Evolutionary conservation across 2,329 filamentous ascomycete genomes (phyloP), one percentile per base, ranked within the genome.

Genomic region (Bipolaris oryzae): DNA sequence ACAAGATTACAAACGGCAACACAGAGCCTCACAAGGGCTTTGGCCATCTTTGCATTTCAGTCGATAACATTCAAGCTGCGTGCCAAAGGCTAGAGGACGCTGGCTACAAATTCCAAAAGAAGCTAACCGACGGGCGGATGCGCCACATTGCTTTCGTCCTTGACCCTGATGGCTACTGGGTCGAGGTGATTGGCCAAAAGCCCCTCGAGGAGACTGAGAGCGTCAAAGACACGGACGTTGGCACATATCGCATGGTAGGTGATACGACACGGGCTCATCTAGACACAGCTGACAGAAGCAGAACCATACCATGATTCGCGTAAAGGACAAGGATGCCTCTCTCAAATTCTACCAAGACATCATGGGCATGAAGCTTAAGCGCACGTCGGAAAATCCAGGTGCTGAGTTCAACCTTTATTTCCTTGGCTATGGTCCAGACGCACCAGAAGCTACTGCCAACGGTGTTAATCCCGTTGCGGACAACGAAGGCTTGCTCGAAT

Each of bases 41-140:
- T 72, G 92, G 92, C 3, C 94, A 98, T 76, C 86, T 92, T 20
- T 94, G 91, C 70, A 88, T 98, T 74, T 79, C 78, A 7, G 82
- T 84, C 13, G 82, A 84, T 68, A 82, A 84, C 58, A 89, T 97
- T 61, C 90, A 96, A 79, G 91, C 89, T 3, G 93, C 94, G 2
- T 98, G 95, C 81, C 82, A 92, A 80, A 85, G 93, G 55, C 84
- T 99, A 58, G 92, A 96, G 76, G 90, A 94, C 73, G 92, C 90
- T 6, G 93, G 93, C 0, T 96, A 96, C 79, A 85, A 85, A 61
- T 99, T 98, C 79, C 92, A 98, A 83, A 98, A 98, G 86, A 96
- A 91, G 79, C 81, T 98, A 55, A 87, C 87, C 0, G 94, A 98
- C 64, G 95, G 95, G 2, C 85, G 89, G 55, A 77, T 77, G 75